Base-by-base conservation (phyloP, 441 rosid species). In the Bocquillonia castaneifolia region DNA sequence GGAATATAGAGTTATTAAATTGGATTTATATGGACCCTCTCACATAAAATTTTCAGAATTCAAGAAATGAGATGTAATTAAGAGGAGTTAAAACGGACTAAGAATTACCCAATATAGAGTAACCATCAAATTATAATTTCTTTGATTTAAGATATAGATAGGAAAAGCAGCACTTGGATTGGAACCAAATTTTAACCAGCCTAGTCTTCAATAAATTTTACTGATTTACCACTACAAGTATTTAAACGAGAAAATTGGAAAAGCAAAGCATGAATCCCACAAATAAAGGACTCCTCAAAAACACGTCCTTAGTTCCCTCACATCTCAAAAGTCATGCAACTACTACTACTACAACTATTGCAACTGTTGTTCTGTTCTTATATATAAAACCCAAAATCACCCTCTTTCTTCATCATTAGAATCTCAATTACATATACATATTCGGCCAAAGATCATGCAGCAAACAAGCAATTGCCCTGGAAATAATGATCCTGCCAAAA, bases 381-480 rank as follows among this genome's bases (percentile, higher is more conserved):
- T 32, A 17, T 8, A 10, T 10, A 34, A 20, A 26, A 10, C 42
- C 42, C 58, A 25, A 53, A 53, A 23, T 15, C 40, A 51, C 36
- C 14, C 40, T n/a, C n/a, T n/a, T n/a, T n/a, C n/a, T n/a, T n/a
- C n/a, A n/a, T n/a, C n/a, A n/a, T n/a, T n/a, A n/a, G n/a, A n/a
- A n/a, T n/a, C n/a, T n/a, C n/a, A n/a, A n/a, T n/a, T n/a, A n/a
- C n/a, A n/a, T n/a, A n/a, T n/a, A n/a, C n/a, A n/a, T n/a, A n/a
- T n/a, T n/a, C n/a, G n/a, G n/a, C n/a, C n/a, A n/a, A 78, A 79
- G 76, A 52, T 63, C 67, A 73, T 58, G 52, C 80, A 70, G 32
- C 75, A 63, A 57, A 71, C 66, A 56, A 31, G 61, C 10, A 39
- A 18, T 13, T 9, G 28, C 36, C 0, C 23, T 37, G 45, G 25